Conservation (phyloP, 129 eudicot species). For the Artemisia argyi region DNA sequence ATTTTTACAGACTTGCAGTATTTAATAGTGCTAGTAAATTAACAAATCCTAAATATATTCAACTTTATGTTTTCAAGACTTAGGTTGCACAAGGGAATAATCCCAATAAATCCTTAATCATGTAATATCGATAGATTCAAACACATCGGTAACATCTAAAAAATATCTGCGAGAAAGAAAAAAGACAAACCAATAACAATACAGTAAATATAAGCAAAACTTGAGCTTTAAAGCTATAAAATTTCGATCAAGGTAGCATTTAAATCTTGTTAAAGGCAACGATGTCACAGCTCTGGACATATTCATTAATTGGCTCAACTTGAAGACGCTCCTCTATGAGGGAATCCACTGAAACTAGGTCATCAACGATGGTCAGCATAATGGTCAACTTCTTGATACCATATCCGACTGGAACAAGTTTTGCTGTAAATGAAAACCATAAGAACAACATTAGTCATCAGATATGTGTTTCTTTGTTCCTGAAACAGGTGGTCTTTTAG, state of each 20-base stretch:
- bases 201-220: slow-evolving; percentile 25
- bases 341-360: slow-evolving; percentile 84
- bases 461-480: background rate
- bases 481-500: background rate
- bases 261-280: slow-evolving; percentile 97
- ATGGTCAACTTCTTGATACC: slow-evolving; percentile 94
- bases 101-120: slow-evolving; percentile 12
- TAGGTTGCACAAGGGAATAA: background rate
- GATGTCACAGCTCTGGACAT: slow-evolving; percentile 95
- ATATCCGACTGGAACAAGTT: slow-evolving; percentile 91
- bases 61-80: background rate
- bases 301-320: slow-evolving; percentile 78
- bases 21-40: no score
- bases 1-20: no score
- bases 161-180: background rate
- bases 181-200: background rate
- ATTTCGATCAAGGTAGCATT: slow-evolving; percentile 19
- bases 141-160: slow-evolving; percentile 24
- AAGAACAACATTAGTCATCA: background rate
- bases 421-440: slow-evolving; percentile 49
- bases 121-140: slow-evolving; percentile 10
- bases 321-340: slow-evolving; percentile 86
- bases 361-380: slow-evolving; percentile 93
- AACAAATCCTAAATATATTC: no score
- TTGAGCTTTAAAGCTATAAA: slow-evolving; percentile 7